These are phyloP conservation scores for Didymella sp. DNA, from an alignment of 2,329 filamentous ascomycete genomes.

Conservation along the genomic window DNA sequence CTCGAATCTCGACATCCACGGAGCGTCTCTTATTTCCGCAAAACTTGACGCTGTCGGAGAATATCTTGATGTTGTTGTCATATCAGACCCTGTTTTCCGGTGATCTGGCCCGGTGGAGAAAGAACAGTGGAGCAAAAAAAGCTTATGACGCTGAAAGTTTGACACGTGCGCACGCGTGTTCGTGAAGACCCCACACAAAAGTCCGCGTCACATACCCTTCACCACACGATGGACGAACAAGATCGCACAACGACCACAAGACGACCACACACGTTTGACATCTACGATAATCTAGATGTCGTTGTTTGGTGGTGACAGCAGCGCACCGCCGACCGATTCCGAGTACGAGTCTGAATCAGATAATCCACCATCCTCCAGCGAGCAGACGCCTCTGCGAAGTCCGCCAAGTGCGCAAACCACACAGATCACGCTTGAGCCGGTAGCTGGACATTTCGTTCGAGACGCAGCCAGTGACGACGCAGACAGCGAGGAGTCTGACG, in stretches of 20 bases:
- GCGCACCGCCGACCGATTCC: slow-evolving; percentile 19
- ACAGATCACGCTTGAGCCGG: not conserved
- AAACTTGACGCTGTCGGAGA: not conserved
- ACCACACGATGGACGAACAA: slow-evolving; percentile 10
- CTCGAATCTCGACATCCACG: slow-evolving; percentile 3
- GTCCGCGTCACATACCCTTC: not conserved
- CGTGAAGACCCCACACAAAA: slow-evolving; percentile 10
- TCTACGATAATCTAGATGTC: slow-evolving; percentile 45
- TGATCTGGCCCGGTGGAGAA: not conserved
- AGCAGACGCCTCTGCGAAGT: slow-evolving; percentile 16
- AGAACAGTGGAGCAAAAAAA: slow-evolving; percentile 6
- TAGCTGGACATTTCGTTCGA: not conserved
- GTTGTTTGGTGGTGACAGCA: slow-evolving; percentile 47
- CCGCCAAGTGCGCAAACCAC: slow-evolving; percentile 27
- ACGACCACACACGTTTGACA: slow-evolving; percentile 15
- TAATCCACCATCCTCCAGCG: slow-evolving; percentile 10
- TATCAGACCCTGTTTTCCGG: slow-evolving; percentile 3
- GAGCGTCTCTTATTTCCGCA: not conserved
- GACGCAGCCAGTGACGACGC: slow-evolving; percentile 13
- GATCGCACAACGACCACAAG: not conserved
- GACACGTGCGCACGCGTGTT: slow-evolving; percentile 19
- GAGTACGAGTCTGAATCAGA: slow-evolving; percentile 24
- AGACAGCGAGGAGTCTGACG: slow-evolving; percentile 28
- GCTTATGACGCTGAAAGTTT: slow-evolving; percentile 2
- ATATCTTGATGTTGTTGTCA: not conserved